Base-by-base conservation (phyloP, 2,329 filamentous ascomycete genomes). In the Scedosporium apiospermum region DNA sequence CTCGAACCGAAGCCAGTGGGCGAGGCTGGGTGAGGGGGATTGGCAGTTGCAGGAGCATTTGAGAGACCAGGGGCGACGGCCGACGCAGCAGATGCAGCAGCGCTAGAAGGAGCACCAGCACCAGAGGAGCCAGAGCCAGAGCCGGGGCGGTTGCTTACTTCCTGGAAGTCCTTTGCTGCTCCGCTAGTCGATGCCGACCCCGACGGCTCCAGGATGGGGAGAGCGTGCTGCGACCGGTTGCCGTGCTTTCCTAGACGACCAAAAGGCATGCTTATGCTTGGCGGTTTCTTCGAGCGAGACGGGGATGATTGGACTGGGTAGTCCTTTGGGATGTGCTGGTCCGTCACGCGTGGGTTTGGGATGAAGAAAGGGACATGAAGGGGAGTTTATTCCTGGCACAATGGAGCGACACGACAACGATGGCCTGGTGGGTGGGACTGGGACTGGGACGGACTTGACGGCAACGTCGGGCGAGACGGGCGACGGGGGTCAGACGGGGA, bases 171-270 rank as follows among this genome's bases (percentile, higher is more conserved):
- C 27, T 23, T 34, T 26, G 27, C 55, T 38, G 21, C 55, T 41
- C 55, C 55, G 26, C 55, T 30, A 23, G 55, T 26, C 55, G 44
- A 49, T 10, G 44, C 5, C 27, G 68, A 62, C 63, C 66, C 62
- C 69, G 73, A 65, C 70, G 73, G 49, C 49, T 61, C 60, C 51
- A 61, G 27, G 9, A 61, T 81, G 69, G 76, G 74, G 68, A 83
- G 76, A 66, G 79, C 78, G 70, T 82, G 80, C 75, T 83, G 82
- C 71, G 82, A 82, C 69, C 80, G 80, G 70, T 82, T 82, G 76
- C 77, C 79, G 72, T 82, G 78, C 76, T 76, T 83, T 71, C 78
- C 77, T 72, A 82, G 74, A 71, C 80, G 80, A 74, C 77, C 75
- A 73, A 83, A 83, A 73, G 74, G 49, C 60, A 57, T 61, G 23